Conservation (phyloP, 495 filamentous ascomycete genomes). For the Neurospora hispaniola region DNA sequence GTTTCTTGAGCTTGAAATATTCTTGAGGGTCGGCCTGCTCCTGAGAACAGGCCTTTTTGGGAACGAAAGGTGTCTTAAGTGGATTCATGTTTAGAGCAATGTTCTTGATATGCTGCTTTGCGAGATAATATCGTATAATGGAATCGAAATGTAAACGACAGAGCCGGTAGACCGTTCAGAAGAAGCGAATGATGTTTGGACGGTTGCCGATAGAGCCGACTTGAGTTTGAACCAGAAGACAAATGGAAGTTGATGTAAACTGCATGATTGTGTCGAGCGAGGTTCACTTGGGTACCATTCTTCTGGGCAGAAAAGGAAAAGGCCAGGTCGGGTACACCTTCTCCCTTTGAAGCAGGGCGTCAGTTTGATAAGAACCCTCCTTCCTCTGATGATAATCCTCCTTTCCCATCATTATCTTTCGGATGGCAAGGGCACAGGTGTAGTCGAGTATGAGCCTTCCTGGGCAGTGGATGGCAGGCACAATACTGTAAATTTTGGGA, state of each 20-base stretch:
- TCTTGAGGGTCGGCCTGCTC: background rate
- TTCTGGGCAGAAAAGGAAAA: background rate
- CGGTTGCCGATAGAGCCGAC: background rate
- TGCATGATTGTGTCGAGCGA: background rate
- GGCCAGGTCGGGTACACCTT: background rate
- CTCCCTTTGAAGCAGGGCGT: background rate
- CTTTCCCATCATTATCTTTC: background rate
- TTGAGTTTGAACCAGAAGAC: background rate
- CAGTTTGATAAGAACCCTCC: too few species aligned
- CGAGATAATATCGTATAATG: background rate
- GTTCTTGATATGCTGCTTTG: background rate
- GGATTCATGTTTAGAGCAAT: background rate
- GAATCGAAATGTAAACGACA: background rate
- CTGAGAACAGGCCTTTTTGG: background rate
- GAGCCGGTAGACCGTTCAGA: background rate
- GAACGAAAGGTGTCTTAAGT: background rate
- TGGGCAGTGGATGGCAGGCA: background rate
- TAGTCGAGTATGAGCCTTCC: background rate
- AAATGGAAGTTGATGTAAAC: background rate
- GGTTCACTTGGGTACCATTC: background rate
- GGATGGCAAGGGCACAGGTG: background rate
- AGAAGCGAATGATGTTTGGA: background rate
- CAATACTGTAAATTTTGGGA: background rate
- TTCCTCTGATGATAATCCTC: background rate
- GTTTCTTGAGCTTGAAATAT: background rate